A percentile compares a stretch with the other conserved stretches of the same genome.
Evolutionary conservation across 495 filamentous ascomycete genomes (phyloP).

Genomic region (Aspergillus sclerotioniger): DNA sequence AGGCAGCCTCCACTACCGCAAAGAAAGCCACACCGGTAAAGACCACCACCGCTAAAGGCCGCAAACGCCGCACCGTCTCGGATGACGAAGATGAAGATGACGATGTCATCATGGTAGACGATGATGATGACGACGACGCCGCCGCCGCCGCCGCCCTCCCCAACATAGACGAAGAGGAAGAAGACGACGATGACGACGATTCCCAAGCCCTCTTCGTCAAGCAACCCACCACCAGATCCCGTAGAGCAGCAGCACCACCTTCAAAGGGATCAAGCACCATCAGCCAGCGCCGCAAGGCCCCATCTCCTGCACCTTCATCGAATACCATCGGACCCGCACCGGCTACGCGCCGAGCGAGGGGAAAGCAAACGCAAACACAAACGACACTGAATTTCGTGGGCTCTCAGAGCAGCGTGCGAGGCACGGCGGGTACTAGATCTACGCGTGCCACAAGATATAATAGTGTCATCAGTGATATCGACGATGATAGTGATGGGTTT

Average conservation of each 20-base stretch:
- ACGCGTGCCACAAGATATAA: slow-evolving; percentile 36
- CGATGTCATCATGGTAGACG: slow-evolving; percentile 61
- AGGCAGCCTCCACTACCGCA: slow-evolving; percentile 36
- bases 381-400: slow-evolving; percentile 61
- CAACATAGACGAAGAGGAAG: slow-evolving; percentile 34
- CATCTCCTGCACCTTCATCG: slow-evolving; percentile 46
- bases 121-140: slow-evolving; percentile 62
- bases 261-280: slow-evolving; percentile 21
- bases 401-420: slow-evolving; percentile 44
- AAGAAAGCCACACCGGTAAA: slow-evolving; percentile 40
- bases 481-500: slow-evolving; percentile 83
- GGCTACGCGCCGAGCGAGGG: slow-evolving; percentile 15
- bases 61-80: slow-evolving; percentile 49
- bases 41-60: slow-evolving; percentile 27
- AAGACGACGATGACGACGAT: slow-evolving; percentile 49
- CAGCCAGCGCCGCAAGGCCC: slow-evolving; percentile 34
- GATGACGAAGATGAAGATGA: slow-evolving; percentile 62
- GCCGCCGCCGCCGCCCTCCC: slow-evolving; percentile 31
- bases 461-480: slow-evolving; percentile 47
- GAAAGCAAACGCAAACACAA: slow-evolving; percentile 59
- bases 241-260: slow-evolving; percentile 22
- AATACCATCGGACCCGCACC: slow-evolving; percentile 27
- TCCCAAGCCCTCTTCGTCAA: slow-evolving; percentile 54
- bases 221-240: slow-evolving; percentile 42
- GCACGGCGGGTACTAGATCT: slow-evolving; percentile 16